Evolutionary conservation across 345 rosid genomes (phyloP).

Genomic region (Microcos paniculata): DNA sequence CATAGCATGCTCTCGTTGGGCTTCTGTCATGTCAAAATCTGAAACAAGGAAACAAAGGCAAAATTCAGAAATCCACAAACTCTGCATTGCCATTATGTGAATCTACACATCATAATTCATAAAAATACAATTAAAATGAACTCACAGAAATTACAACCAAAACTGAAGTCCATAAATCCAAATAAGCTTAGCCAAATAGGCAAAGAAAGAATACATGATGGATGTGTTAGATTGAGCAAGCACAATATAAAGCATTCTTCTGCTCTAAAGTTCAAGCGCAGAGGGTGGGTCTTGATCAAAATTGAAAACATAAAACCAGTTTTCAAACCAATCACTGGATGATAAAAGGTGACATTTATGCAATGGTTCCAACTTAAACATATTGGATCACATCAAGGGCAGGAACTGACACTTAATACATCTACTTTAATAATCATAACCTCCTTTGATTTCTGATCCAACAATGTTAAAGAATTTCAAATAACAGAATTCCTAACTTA

Average conservation of each 20-base stretch:
- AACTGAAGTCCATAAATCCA: not conserved
- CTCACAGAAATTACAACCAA: not conserved
- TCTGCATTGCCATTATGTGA: not conserved
- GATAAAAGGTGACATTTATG: not conserved
- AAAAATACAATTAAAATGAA: not conserved
- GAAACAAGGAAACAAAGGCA: conserved; percentile 15
- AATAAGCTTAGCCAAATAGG: not conserved
- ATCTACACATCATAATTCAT: not conserved
- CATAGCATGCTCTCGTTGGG: conserved; percentile 75
- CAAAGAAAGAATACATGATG: not conserved
- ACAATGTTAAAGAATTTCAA: not conserved
- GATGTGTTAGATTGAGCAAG: not conserved
- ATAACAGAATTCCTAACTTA: not conserved
- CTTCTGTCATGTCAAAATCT: conserved; percentile 87
- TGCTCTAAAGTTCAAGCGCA: not conserved
- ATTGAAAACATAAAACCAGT: not conserved
- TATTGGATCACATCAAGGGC: not conserved
- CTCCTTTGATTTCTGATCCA: not conserved
- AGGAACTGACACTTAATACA: not conserved
- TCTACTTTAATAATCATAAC: not conserved
- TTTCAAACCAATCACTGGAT: not conserved
- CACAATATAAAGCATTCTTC: not conserved
- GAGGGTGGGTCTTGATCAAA: not conserved
- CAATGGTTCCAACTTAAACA: not conserved
- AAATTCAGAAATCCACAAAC: not conserved